Evolutionary conservation across 2,329 filamentous ascomycete genomes (phyloP), one percentile per base, ranked within the genome.

Genomic region (Ophiognomonia clavigignenti-juglandacearum): DNA sequence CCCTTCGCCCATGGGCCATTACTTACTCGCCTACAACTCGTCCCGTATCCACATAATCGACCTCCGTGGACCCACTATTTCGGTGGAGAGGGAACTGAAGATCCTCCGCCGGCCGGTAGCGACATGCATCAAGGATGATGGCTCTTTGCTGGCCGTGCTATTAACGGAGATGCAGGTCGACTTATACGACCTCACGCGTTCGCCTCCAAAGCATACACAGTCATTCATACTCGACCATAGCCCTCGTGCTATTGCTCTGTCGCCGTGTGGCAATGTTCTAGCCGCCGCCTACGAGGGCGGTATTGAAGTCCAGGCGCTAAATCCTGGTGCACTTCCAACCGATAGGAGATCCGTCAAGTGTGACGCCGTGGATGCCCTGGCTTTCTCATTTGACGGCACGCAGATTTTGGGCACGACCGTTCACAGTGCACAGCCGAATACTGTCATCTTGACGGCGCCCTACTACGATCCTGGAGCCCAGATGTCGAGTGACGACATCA

Each of bases 201-300:
- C 73, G 5, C 83, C 85, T 37, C 86, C 85, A 14, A 83, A 80
- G 58, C 78, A 86, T 53, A 78, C 79, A n/a, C 83, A 85, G 59
- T 85, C 85, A 26, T 76, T 96, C 47, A 78, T 86, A 38, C 73
- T 96, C 51, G 86, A 92, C 57, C 84, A 93, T 62, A 79, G 81
- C 46, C 88, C 90, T 8, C 80, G 83, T 45, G 82, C 88, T 13
- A 85, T 96, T 54, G 83, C 86, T 14, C 69, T 96, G 24, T 92
- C 89, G 1, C 88, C 89, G 1, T 87, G 85, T 53, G 88, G 88
- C 20, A 82, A 84, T 36, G 86, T 96, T 13, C 68, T 96, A 38
- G 90, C 90, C 20, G 85, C 88, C 14, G 89, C 89, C 7, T 95
- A 91, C 64, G 83, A 89, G 59, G 86, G 87, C 46, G 88, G 87